Evolutionary conservation across 2,329 filamentous ascomycete genomes (phyloP), one percentile per base, ranked within the genome.

Genomic region (Uncinocarpus reesii): DNA sequence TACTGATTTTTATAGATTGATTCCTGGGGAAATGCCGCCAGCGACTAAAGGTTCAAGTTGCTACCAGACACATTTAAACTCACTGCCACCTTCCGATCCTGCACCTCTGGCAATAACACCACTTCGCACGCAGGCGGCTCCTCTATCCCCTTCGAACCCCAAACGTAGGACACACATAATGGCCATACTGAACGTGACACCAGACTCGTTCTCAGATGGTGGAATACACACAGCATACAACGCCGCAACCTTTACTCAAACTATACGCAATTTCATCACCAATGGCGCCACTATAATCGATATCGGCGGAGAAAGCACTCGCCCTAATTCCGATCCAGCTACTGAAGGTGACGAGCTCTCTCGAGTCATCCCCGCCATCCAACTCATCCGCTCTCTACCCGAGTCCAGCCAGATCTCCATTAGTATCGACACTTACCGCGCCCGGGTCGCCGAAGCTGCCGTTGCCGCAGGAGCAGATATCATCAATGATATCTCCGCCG

Each of bases 151-250:
- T 15, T 67, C 74, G 5, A 71, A 74, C 51, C 64, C 70, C 0
- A 62, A 60, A 38, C 77, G 81, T 41, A 73, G 70, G 46, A 95
- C 90, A 0, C 79, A 80, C 38, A 69, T 95, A 56, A 98, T 98
- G 92, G 86, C 85, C 47, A 94, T 98, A 54, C 73, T 96, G 38
- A 98, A 98, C 66, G 71, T 94, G 45, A 96, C 92, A 0, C 90
- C 90, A 0, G 90, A 98, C 68, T 96, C 90, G 7, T 98, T 98
- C 71, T 96, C 90, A 1, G 89, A 96, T 61, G 90, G 88, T 46
- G 88, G 88, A 7, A 60, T 72, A 7, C 77, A 88, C 63, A 67
- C 69, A 36, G 60, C 71, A 20, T 60, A 67, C 10, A 71, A 78
- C 53, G 52, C 69, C 1, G 53, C 64, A 20, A 57, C 69, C 21